phyloP scores from a whole-genome alignment of 495 filamentous ascomycete species.

The Xylaria palmicola region DNA sequence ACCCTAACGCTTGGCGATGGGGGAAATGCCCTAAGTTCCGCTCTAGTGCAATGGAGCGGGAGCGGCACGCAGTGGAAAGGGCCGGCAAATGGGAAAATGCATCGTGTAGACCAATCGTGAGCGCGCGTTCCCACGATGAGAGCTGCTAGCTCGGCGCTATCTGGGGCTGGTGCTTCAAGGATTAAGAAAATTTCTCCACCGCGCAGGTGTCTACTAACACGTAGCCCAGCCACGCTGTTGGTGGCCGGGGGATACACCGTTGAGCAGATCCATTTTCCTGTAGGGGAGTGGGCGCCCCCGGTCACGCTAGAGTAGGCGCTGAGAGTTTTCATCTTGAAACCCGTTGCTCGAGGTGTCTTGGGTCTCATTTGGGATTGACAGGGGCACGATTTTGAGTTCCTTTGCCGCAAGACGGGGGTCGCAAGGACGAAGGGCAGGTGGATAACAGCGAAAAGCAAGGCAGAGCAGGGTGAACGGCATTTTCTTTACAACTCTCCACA shows the following conservation, averaged over 20 bases:
- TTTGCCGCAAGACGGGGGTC: background rate
- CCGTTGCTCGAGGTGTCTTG: background rate
- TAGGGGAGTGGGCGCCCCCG: background rate
- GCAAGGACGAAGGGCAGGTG: too few relatives aligned
- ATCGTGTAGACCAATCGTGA: background rate
- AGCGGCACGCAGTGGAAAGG: conserved; percentile 13
- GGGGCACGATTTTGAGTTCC: background rate
- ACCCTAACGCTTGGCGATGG: conserved; percentile 3
- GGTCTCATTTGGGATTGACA: background rate
- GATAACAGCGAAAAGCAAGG: conserved; percentile 3
- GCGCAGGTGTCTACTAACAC: background rate
- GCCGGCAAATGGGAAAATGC: background rate
- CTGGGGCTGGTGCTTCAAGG: background rate
- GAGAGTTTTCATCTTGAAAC: background rate
- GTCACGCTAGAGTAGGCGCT: background rate
- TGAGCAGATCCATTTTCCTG: background rate
- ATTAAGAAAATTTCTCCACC: background rate
- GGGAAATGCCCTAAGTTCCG: background rate
- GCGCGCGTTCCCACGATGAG: background rate
- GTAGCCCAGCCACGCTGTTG: background rate
- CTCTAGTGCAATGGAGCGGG: background rate
- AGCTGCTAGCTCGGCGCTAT: background rate
- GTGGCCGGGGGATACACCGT: background rate
- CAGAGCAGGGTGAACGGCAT: background rate
- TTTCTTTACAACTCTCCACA: background rate